Evolutionary conservation across 495 filamentous ascomycete genomes (phyloP).

Genomic region (Trichoderma parareesei): DNA sequence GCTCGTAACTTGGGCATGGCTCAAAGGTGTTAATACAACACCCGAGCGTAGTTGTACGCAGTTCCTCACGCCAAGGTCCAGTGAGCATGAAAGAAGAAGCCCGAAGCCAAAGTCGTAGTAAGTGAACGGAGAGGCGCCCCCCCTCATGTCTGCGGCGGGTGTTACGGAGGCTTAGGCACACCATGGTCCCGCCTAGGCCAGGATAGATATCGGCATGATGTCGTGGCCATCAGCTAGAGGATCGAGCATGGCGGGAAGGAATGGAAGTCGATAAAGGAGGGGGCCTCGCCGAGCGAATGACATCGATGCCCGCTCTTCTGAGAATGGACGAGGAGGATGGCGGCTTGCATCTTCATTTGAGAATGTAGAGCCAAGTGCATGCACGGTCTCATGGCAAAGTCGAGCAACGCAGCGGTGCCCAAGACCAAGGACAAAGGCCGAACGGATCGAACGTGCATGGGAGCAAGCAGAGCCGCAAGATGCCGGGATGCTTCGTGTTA

Average conservation of each 20-base stretch:
- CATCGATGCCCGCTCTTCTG: not conserved
- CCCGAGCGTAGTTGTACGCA: not conserved
- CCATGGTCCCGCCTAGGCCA: not conserved
- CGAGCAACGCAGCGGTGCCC: not conserved
- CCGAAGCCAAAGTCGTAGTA: not conserved
- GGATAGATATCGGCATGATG: not conserved
- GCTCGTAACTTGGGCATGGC: not conserved
- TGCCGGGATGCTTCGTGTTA: not conserved
- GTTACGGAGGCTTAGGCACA: not conserved
- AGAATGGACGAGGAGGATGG: slow-evolving; percentile 3
- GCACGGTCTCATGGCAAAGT: not conserved
- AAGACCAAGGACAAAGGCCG: not conserved
- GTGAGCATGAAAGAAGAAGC: not conserved
- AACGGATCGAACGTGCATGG: not conserved
- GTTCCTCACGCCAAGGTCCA: not conserved
- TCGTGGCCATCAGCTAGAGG: slow-evolving; percentile 5
- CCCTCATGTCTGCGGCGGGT: not conserved
- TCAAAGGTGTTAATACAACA: not conserved
- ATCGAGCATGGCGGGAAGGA: slow-evolving; percentile 2
- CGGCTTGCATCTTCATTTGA: not conserved
- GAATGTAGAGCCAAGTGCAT: not conserved
- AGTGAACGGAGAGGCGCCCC: not conserved
- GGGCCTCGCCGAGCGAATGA: not conserved
- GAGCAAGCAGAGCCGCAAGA: not conserved
- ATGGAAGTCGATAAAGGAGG: not conserved